Base-by-base conservation (phyloP, 306 rosid species). In the Hylodesmum podocarpum region DNA sequence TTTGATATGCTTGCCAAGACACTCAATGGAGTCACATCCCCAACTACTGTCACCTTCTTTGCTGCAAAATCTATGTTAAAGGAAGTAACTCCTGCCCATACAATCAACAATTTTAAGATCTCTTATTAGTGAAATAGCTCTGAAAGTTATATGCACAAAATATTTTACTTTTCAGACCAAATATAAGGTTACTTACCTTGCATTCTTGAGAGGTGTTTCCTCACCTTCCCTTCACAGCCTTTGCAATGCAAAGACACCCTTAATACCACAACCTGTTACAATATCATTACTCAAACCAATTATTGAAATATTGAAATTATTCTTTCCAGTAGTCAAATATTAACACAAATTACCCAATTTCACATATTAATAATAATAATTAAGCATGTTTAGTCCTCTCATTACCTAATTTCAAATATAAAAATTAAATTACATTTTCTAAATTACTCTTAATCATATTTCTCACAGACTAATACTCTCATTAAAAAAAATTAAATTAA, bases 231-330 rank as follows among this genome's bases (percentile, higher is more conserved):
- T 84, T 83, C 98, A 82, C 98, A 95, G 19, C 92, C 98, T 86
- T 82, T 95, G 86, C 98, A 95, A 83, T 95, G 98, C 69, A 95
- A 81, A 77, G 98, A 92, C 78, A 92, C 98, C 86, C 92, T 92
- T 80, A 95, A 78, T 31, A 88, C 96, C 54, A 92, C 97, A 67
- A 88, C 93, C 96, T 95, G 90, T 77, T 68, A 54, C 70, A 22
- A 11, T 0, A 18, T 0, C 1, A 10, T 65, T 46, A 54, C 49
- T 75, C 72, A 75, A 49, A 31, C 33, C 59, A 47, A 3, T 43
- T 24, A 25, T 15, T 22, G 3, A 18, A 40, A 31, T 36, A 18
- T 54, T 41, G 9, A 51, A 61, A 24, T 6, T 59, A n/a, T n/a
- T n/a, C n/a, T n/a, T n/a, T n/a, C n/a, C n/a, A n/a, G n/a, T n/a